Evolutionary conservation across 768 basidiomycete genomes (phyloP).

Genomic region (Boletus edulis): DNA sequence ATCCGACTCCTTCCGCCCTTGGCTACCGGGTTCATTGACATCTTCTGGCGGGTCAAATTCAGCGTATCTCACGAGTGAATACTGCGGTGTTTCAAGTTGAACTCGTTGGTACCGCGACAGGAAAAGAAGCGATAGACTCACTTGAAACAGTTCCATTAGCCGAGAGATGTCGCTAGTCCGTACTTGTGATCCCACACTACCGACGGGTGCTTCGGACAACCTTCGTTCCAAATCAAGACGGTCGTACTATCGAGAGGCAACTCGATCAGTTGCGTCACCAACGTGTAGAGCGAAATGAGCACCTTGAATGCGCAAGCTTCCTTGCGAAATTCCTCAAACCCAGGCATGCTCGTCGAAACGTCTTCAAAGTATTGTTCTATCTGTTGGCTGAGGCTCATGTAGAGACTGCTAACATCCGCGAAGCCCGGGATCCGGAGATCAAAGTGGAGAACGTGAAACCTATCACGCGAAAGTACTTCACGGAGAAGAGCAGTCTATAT

Average conservation of each 20-base stretch:
- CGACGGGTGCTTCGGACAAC: conserved; percentile 42
- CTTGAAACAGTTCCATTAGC: conserved; percentile 84
- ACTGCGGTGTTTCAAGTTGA: conserved; percentile 35
- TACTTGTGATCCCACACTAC: conserved; percentile 47
- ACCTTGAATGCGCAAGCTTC: conserved; percentile 83
- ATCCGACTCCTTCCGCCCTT: conserved; percentile 29
- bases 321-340: conserved; percentile 70
- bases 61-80: conserved; percentile 69
- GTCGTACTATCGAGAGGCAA: conserved; percentile 54
- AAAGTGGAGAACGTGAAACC: conserved; percentile 80
- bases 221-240: conserved; percentile 71
- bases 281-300: neutral
- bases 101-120: neutral
- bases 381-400: conserved; percentile 72
- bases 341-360: conserved; percentile 54
- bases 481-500: conserved; percentile 71
- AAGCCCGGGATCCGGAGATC: conserved; percentile 84
- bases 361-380: conserved; percentile 80
- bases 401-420: conserved; percentile 75
- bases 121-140: conserved; percentile 19
- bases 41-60: conserved; percentile 53
- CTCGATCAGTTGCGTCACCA: neutral
- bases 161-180: conserved; percentile 79
- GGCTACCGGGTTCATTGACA: conserved; percentile 19
- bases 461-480: conserved; percentile 65